Percentiles rank a stretch among this genome's conserved stretches.
Conservation (phyloP, 768 basidiomycete genomes). For the Suillus subalutaceus region DNA sequence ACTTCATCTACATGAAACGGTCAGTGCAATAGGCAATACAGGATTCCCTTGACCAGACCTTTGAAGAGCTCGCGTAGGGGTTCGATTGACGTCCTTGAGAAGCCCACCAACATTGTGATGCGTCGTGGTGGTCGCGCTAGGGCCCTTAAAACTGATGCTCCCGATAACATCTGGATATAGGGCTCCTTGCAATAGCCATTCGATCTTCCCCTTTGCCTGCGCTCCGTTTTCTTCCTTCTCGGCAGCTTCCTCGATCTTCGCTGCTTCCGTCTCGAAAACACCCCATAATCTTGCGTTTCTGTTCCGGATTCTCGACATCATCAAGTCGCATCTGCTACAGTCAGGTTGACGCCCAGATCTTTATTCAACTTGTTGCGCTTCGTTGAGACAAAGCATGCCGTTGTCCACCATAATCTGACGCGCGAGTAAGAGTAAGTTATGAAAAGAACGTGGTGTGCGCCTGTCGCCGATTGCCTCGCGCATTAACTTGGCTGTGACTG, state of each 20-base stretch:
- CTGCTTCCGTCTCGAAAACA: constrained; percentile 93
- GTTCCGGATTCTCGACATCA: constrained; percentile 93
- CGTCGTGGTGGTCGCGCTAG: constrained; percentile 98
- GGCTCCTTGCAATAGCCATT: constrained; percentile 97
- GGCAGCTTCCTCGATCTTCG: constrained; percentile 82
- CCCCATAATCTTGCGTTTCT: constrained; percentile 99
- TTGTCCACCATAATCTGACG: constrained; percentile 98
- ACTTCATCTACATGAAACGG: constrained; percentile 76
- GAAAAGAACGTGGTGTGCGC: constrained; percentile 40
- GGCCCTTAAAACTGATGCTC: constrained; percentile 98
- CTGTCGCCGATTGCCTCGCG: constrained; percentile 98
- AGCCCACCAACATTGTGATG: constrained; percentile 99
- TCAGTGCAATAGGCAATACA: not conserved
- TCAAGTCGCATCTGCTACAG: constrained; percentile 94
- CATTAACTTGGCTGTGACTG: constrained; percentile 98
- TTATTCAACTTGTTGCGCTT: constrained; percentile 83
- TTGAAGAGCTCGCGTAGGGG: constrained; percentile 98
- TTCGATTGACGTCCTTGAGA: constrained; percentile 91
- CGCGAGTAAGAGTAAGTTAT: constrained; percentile 3
- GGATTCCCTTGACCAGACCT: constrained; percentile 50
- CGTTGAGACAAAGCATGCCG: constrained; percentile 91
- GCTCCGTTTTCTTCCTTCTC: constrained; percentile 74
- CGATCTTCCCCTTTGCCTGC: constrained; percentile 85
- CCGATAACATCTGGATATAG: constrained; percentile 99
- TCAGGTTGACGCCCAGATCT: constrained; percentile 94